A percentile compares a stretch with the other conserved stretches of the same genome.
Evolutionary conservation across 805 yeast genomes (phyloP).

Genomic region (Metschnikowia baotianmanensis): DNA sequence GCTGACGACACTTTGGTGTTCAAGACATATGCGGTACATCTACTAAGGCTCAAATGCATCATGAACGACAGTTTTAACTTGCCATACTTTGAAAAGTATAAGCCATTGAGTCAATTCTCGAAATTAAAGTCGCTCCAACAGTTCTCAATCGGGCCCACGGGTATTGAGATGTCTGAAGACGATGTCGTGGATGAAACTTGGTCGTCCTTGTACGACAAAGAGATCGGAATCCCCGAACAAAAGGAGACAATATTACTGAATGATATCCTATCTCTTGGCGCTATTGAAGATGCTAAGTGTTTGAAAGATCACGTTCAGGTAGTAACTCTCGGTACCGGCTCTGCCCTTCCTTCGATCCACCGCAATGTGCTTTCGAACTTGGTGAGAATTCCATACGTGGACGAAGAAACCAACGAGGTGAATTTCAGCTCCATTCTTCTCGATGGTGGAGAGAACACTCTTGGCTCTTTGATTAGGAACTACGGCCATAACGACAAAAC

Average conservation of each 20-base stretch:
- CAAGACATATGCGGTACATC: slow-evolving; percentile 50
- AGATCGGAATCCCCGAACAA: slow-evolving; percentile 16
- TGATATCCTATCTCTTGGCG: slow-evolving; percentile 22
- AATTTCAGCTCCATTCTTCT: slow-evolving; percentile 52
- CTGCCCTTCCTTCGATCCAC: slow-evolving; percentile 80
- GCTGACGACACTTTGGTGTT: slow-evolving; percentile 62
- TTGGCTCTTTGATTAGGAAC: slow-evolving; percentile 66
- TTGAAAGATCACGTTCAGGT: slow-evolving; percentile 59
- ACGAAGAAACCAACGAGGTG: slow-evolving; percentile 18
- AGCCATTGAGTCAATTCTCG: slow-evolving; percentile 13
- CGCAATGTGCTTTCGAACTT: slow-evolving; percentile 84
- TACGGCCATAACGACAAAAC: slow-evolving; percentile 47
- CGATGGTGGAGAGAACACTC: slow-evolving; percentile 96
- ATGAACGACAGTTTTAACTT: slow-evolving; percentile 45
- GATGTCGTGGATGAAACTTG: slow-evolving; percentile 22
- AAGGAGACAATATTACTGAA: slow-evolving; percentile 18
- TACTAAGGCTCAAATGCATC: slow-evolving; percentile 56
- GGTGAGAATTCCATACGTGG: slow-evolving; percentile 62
- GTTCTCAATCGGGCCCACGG: slow-evolving; percentile 24
- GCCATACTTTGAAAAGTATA: slow-evolving; percentile 27
- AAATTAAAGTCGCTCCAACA: slow-evolving; percentile 35
- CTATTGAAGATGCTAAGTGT: slow-evolving; percentile 5
- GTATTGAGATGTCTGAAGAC: slow-evolving; percentile 23
- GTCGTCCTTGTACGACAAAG: slow-evolving; percentile 32
- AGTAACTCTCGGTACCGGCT: slow-evolving; percentile 87